These are phyloP conservation scores for Pleodorina starrii DNA, from an alignment of 139 green algal species.

Conservation along the genomic window DNA sequence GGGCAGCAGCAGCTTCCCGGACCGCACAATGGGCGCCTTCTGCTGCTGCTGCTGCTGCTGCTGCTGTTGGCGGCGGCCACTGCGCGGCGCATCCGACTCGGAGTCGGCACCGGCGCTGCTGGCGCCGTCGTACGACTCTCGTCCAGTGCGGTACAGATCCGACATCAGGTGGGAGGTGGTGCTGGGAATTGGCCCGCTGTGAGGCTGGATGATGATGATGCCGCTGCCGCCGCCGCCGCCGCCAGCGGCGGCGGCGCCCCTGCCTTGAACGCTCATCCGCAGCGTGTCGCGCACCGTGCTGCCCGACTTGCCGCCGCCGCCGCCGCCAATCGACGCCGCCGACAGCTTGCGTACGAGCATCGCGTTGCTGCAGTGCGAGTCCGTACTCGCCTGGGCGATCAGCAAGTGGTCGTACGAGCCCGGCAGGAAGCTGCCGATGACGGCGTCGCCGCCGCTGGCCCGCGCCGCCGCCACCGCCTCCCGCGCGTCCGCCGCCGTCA, in stretches of 20 bases:
- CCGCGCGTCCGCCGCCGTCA: neutral
- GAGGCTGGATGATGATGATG: neutral
- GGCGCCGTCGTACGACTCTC: neutral
- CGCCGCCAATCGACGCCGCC: neutral
- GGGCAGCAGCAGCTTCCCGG: neutral
- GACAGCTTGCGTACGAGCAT: constrained; percentile 3
- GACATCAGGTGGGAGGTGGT: constrained; percentile 16
- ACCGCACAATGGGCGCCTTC: neutral
- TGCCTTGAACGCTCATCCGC: neutral
- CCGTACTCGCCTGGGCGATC: neutral
- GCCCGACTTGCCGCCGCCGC: neutral
- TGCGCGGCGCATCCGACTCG: neutral
- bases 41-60: neutral
- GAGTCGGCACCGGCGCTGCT: neutral
- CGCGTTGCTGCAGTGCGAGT: neutral
- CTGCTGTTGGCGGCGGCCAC: neutral
- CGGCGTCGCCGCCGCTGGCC: neutral
- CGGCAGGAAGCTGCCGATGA: neutral
- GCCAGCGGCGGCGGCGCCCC: neutral
- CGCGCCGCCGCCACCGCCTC: neutral
- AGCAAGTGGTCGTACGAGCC: neutral
- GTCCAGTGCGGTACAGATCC: constrained; percentile 14
- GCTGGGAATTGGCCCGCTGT: neutral
- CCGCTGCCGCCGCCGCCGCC: neutral
- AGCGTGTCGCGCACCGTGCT: neutral